Base-by-base conservation (phyloP, 306 rosid species). In the Casuarina equisetifolia region DNA sequence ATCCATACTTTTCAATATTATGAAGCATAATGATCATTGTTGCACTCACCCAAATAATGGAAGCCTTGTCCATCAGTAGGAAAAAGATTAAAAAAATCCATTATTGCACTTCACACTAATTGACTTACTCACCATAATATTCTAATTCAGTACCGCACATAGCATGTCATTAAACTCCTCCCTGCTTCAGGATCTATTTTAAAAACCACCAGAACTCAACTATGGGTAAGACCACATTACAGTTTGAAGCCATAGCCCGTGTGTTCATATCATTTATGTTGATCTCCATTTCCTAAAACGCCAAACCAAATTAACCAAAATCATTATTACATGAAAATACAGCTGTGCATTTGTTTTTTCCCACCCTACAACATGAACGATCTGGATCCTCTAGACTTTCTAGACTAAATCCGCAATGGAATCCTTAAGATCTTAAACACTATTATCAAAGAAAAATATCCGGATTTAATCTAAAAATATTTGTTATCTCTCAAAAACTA, bases 221-320 rank as follows among this genome's bases (percentile, higher is more conserved):
- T 48, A 48, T 48, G 51, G 11, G 51, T 48, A 13, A 48, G 51
- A 48, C 51, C 51, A 48, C 1, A 9, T 48, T 10, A 48, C 15
- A 48, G 3, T 48, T 48, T 0, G 13, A 48, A 48, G 51, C 51
- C 51, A 48, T 48, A 48, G 11, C 51, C 51, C 35, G 9, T 25
- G 64, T 58, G 64, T 9, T 58, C 64, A 58, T 58, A 38, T 25
- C 64, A 58, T 58, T 58, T 58, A 58, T 58, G 64, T 7, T 13
- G 25, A 58, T 8, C 64, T 58, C 38, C 35, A 58, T 58, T 58
- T 58, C 39, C 64, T 38, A 58, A 1, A 25, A 58, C 39, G 9
- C 38, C 64, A 19, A 10, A 58, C 35, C 11, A 19, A 9, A 19
- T 25, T 35, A 58, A 58, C 64, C 64, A 20, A 57, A 57, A 19